Conservation (phyloP, 2,329 filamentous ascomycete genomes). For the Talaromyces sp. region DNA sequence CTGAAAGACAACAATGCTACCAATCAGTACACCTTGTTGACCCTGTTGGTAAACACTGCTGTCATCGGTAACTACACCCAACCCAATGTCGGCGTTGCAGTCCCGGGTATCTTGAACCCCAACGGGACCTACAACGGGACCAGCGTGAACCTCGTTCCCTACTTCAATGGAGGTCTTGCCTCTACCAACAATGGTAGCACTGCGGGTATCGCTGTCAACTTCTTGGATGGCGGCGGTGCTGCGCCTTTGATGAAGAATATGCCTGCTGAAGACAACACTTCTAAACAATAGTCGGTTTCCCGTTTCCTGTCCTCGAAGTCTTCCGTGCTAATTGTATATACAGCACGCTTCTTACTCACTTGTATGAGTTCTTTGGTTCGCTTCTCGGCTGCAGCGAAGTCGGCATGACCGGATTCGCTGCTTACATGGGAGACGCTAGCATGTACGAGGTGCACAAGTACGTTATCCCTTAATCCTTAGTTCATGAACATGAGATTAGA, state of each 20-base stretch:
- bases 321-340: background rate
- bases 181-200: slow-evolving; percentile 25
- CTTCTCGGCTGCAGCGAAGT: slow-evolving; percentile 34
- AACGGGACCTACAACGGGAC: slow-evolving; percentile 49
- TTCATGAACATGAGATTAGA: background rate
- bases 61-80: slow-evolving; percentile 61
- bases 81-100: slow-evolving; percentile 51
- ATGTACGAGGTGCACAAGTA: slow-evolving; percentile 31
- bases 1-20: slow-evolving; percentile 57
- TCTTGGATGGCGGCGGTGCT: slow-evolving; percentile 58
- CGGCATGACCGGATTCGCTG: slow-evolving; percentile 49
- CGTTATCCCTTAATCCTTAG: slow-evolving; percentile 1
- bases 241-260: slow-evolving; percentile 54
- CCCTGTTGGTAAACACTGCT: slow-evolving; percentile 59
- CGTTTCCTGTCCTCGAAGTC: background rate
- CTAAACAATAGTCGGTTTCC: slow-evolving; percentile 49
- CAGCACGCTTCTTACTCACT: background rate
- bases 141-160: slow-evolving; percentile 56
- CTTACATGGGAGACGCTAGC: slow-evolving; percentile 39
- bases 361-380: background rate
- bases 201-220: slow-evolving; percentile 53
- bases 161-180: slow-evolving; percentile 55
- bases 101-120: slow-evolving; percentile 56
- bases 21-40: slow-evolving; percentile 56
- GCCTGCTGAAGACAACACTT: slow-evolving; percentile 50